Percentiles rank a stretch among this genome's conserved stretches.
Conservation (phyloP, 352 stramenopile species). For the Labyrinthula sp. region DNA sequence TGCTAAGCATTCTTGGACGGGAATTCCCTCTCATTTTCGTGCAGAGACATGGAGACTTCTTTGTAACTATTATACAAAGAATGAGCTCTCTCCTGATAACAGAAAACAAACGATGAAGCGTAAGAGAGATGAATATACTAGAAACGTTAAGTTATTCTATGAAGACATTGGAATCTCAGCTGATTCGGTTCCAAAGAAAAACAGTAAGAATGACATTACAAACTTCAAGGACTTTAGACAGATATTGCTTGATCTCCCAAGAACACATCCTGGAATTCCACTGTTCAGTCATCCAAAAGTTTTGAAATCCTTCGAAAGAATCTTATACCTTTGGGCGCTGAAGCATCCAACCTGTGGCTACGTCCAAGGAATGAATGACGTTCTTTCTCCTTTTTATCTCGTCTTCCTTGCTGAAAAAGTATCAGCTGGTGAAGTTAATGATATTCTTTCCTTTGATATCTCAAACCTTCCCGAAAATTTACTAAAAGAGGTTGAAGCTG, state of each 20-base stretch:
- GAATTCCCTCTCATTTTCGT: too few relatives aligned
- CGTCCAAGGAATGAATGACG: constrained; percentile 94
- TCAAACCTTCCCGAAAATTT: constrained; percentile 26
- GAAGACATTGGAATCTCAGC: neutral
- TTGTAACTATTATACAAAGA: too few relatives aligned
- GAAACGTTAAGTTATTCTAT: constrained; percentile 42
- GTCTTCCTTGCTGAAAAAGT: constrained; percentile 53
- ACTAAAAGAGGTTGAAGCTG: constrained; percentile 70
- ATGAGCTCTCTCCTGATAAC: too few relatives aligned
- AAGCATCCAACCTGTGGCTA: constrained; percentile 90
- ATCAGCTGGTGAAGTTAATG: constrained; percentile 14
- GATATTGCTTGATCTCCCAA: constrained; percentile 95
- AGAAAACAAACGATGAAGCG: constrained; percentile 73
- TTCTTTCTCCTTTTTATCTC: constrained; percentile 84
- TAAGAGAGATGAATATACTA: constrained; percentile 92
- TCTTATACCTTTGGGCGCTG: constrained; percentile 97
- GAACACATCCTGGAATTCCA: constrained; percentile 78
- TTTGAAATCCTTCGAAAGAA: constrained; percentile 65
- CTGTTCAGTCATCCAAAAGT: constrained; percentile 85
- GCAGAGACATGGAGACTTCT: too few relatives aligned
- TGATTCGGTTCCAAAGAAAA: neutral
- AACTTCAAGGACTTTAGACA: too few relatives aligned
- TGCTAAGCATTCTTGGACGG: too few relatives aligned
- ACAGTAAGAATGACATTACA: neutral
- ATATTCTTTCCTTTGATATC: constrained; percentile 29